Conservation (phyloP, 1,284 basidiomycete species). For the Megacollybia platyphylla region DNA sequence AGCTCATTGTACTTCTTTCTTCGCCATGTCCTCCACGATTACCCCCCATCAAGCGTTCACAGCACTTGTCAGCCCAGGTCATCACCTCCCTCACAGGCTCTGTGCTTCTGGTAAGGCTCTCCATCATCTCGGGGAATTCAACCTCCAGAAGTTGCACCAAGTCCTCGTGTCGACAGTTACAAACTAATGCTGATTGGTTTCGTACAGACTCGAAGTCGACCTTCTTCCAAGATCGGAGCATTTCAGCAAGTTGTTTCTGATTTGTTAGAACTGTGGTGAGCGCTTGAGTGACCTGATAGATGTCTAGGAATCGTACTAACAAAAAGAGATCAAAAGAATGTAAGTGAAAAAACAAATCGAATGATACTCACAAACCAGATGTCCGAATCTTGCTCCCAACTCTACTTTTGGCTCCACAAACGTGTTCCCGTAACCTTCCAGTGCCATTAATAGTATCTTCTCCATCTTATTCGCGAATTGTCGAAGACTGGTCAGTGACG, state of each 20-base stretch:
- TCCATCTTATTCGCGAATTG: slow-evolving; percentile 86
- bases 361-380: slow-evolving; percentile 68
- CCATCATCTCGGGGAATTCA: slow-evolving; percentile 71
- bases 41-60: slow-evolving; percentile 67
- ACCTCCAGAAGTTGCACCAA: slow-evolving; percentile 73
- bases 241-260: slow-evolving; percentile 71
- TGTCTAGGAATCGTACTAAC: slow-evolving; percentile 76
- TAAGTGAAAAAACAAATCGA: slow-evolving; percentile 5
- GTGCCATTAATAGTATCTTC: slow-evolving; percentile 68
- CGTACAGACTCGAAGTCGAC: slow-evolving; percentile 83
- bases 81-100: slow-evolving; percentile 82
- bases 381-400: slow-evolving; percentile 76
- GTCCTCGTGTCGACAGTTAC: slow-evolving; percentile 84
- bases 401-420: slow-evolving; percentile 87
- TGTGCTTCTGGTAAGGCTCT: slow-evolving; percentile 52
- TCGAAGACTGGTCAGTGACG: slow-evolving; percentile 57
- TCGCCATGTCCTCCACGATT: slow-evolving; percentile 43
- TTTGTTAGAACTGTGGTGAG: slow-evolving; percentile 76
- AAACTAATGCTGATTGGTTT: slow-evolving; percentile 82
- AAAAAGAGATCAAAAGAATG: slow-evolving; percentile 6
- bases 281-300: slow-evolving; percentile 82
- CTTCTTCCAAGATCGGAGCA: slow-evolving; percentile 77
- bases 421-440: slow-evolving; percentile 76
- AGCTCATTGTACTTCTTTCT: slow-evolving; percentile 73
- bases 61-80: slow-evolving; percentile 82